Conservation (phyloP, 2,329 filamentous ascomycete species). For the Podosphaera leucotricha region DNA sequence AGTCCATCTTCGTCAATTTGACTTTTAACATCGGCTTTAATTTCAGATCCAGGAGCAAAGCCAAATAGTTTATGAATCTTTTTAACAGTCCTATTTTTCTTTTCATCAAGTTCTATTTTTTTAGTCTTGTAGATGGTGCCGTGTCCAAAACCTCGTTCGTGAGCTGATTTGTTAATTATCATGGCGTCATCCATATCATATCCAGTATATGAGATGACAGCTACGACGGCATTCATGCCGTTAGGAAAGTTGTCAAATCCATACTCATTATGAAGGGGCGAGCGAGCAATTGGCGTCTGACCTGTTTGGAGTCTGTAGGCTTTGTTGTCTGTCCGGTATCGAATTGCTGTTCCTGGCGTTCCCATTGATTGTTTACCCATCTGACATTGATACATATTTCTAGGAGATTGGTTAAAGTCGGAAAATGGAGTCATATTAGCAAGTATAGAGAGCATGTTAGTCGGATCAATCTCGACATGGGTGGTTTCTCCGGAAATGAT, state of each 20-base stretch:
- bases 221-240: constrained; percentile 82
- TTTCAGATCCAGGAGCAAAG: constrained; percentile 50
- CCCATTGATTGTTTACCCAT: constrained; percentile 99
- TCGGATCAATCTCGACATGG: constrained; percentile 83
- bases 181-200: constrained; percentile 99
- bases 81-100: constrained; percentile 38
- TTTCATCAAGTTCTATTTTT: constrained; percentile 64
- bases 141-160: constrained; percentile 86
- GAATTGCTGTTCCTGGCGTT: constrained; percentile 65
- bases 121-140: constrained; percentile 98
- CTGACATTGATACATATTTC: constrained; percentile 99
- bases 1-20: constrained; percentile 74
- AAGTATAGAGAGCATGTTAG: constrained; percentile 89
- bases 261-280: constrained; percentile 85
- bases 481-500: constrained; percentile 72
- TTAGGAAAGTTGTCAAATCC: constrained; percentile 97
- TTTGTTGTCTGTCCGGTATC: constrained; percentile 91
- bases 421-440: constrained; percentile 99
- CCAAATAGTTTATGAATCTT: constrained; percentile 68
- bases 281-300: constrained; percentile 79
- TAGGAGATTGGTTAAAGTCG: constrained; percentile 91
- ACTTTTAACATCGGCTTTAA: constrained; percentile 45
- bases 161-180: constrained; percentile 94
- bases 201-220: constrained; percentile 94
- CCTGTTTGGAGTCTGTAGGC: constrained; percentile 84